Conservation (phyloP, 2,329 filamentous ascomycete species). For the Apiospora phragmitis region DNA sequence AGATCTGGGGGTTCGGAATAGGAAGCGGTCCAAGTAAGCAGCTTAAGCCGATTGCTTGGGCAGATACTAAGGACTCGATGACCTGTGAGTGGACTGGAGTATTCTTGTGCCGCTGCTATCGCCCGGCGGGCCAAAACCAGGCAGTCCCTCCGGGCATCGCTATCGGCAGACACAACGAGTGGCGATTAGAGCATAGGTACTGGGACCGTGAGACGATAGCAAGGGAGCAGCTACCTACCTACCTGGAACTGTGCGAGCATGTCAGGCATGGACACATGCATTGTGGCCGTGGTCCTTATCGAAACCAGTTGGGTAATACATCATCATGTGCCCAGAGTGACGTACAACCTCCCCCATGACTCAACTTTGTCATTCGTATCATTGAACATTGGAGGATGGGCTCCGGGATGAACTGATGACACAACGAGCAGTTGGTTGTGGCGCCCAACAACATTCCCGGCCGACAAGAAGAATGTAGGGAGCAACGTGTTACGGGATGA, state of each 20-base stretch:
- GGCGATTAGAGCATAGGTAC: neutral
- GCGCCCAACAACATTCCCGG: neutral
- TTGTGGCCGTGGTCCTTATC: neutral
- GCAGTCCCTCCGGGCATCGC: conserved; percentile 7
- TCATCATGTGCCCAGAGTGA: neutral
- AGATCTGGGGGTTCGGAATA: conserved; percentile 59
- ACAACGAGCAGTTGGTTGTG: neutral
- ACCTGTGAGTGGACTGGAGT: conserved; percentile 2
- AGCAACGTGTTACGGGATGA: neutral
- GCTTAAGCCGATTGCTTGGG: neutral
- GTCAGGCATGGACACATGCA: neutral
- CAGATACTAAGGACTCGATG: neutral
- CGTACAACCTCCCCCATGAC: neutral
- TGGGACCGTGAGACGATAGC: neutral
- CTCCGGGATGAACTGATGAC: neutral
- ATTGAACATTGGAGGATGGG: neutral
- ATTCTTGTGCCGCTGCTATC: neutral
- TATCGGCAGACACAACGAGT: neutral
- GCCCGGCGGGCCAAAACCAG: conserved; percentile 2
- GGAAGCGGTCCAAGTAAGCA: neutral
- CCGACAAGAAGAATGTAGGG: neutral
- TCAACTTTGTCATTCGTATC: neutral
- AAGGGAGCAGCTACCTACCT: neutral
- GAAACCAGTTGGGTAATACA: neutral
- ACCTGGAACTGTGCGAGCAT: neutral